Base-by-base conservation (phyloP, 176 grass and related monocot species). In the Oryza meyeriana region DNA sequence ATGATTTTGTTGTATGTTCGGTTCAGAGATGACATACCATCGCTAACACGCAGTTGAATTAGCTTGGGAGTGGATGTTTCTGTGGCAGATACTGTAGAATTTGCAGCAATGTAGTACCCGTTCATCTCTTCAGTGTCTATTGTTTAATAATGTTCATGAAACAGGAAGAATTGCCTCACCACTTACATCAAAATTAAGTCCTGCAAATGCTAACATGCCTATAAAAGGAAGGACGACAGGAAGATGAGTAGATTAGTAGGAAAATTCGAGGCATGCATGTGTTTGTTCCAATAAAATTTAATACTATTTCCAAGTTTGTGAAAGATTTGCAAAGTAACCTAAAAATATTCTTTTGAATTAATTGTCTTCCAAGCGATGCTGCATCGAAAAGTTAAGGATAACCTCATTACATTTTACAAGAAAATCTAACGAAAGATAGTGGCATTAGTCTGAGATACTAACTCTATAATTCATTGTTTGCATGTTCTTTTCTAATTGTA, bases 101-200 rank as follows among this genome's bases (percentile, higher is more conserved):
- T 4, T 83, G 41, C 58, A 77, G 14, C 32, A 83, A 35, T 78
- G 20, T 73, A 29, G 25, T 44, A 59, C 72, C 66, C 30, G 18
- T 29, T 66, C 6, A 83, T 40, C 16, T 44, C 67, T 34, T 20
- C 66, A 40, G 5, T 41, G 29, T 28, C 58, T 22, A 40, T 25
- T 77, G 55, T 27, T 25, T 58, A 58, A 66, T 25, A 30, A 1
- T 27, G 34, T 24, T 65, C 4, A 65, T 29, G 29, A 57, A 42
- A 14, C 17, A 22, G 18, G 18, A 36, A 41, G 0, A 38, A 17
- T 76, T 26, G 10, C 30, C 66, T 71, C 34, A 8, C 14, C 35
- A 69, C 47, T 69, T 75, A 0, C 64, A 47, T 10, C 38, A 31
- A 69, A 80, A 26, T 11, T 27, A 52, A 24, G 61, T 20, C 12